A percentile compares a stretch with the other conserved stretches of the same genome.
Conservation (phyloP, 2,329 filamentous ascomycete species). For the Arthrobotrys entomopaga region DNA sequence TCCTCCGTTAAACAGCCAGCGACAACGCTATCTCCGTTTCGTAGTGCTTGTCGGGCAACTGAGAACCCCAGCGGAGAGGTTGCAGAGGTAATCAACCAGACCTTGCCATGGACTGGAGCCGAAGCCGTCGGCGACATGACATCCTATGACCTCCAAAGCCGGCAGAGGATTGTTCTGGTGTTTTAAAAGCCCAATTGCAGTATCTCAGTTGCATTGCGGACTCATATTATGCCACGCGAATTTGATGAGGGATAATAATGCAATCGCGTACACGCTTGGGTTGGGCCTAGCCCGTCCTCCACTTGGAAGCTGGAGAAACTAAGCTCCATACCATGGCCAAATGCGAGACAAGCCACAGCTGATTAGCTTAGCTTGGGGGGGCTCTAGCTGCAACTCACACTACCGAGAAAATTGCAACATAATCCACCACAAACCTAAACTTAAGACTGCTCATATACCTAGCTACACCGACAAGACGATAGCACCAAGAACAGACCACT, state of each 20-base stretch:
- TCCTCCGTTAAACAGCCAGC: conserved; percentile 82
- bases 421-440: conserved; percentile 9
- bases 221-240: neutral
- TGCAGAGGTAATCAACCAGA: conserved; percentile 91
- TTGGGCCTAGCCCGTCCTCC: neutral
- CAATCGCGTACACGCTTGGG: neutral
- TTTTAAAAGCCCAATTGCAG: neutral
- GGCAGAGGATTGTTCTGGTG: too few species aligned
- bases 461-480: neutral
- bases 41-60: conserved; percentile 80
- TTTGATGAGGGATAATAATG: neutral
- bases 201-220: neutral
- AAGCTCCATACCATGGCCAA: too few species aligned
- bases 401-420: conserved; percentile 47
- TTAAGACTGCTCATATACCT: neutral
- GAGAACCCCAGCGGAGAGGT: conserved; percentile 86
- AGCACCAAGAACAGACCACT: too few species aligned
- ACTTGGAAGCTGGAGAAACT: neutral
- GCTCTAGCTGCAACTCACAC: conserved; percentile 24
- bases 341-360: too few species aligned
- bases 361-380: neutral
- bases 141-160: conserved; percentile 27
- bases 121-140: conserved; percentile 38
- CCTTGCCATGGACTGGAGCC: conserved; percentile 60
- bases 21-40: conserved; percentile 91